Evolutionary conservation across 2,329 filamentous ascomycete species (phyloP).

Genomic region (Cercospora janseana): DNA sequence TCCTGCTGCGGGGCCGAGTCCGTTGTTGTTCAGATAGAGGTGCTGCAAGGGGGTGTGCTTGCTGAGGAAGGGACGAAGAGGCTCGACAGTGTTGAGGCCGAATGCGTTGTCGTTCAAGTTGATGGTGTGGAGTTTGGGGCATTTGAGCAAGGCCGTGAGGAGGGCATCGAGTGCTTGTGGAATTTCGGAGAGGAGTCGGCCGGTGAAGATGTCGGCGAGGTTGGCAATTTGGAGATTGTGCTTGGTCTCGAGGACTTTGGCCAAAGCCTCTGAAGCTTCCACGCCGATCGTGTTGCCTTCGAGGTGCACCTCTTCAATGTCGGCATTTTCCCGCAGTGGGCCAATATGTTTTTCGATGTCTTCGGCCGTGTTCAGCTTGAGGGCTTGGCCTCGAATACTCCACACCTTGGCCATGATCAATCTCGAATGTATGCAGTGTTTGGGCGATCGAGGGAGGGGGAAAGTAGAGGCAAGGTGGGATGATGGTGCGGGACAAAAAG

Average conservation of each 20-base stretch:
- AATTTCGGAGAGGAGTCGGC: constrained; percentile 88
- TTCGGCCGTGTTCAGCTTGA: constrained; percentile 86
- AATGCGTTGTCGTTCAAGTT: constrained; percentile 99
- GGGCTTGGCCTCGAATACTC: constrained; percentile 83
- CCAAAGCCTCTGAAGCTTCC: constrained; percentile 80
- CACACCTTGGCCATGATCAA: constrained; percentile 69
- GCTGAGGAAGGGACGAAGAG: constrained; percentile 86
- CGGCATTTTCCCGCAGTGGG: constrained; percentile 65
- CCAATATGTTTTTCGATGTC: constrained; percentile 84
- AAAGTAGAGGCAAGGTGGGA: constrained; percentile 2
- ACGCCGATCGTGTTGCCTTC: constrained; percentile 91
- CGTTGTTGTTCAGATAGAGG: constrained; percentile 97
- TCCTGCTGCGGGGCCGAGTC: constrained; percentile 86
- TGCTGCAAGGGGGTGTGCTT: constrained; percentile 87
- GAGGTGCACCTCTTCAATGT: constrained; percentile 81
- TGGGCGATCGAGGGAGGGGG: background rate
- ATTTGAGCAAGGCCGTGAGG: constrained; percentile 80
- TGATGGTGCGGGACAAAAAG: background rate
- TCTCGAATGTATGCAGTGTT: background rate
- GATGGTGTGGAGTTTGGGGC: constrained; percentile 82
- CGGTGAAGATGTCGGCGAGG: constrained; percentile 96
- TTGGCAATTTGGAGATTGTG: constrained; percentile 73
- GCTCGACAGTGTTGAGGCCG: constrained; percentile 89
- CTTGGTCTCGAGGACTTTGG: constrained; percentile 79
- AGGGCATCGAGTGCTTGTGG: constrained; percentile 83